Evolutionary conservation across 176 grass and related monocot species (phyloP).

Genomic region (Oryza glumipatula): DNA sequence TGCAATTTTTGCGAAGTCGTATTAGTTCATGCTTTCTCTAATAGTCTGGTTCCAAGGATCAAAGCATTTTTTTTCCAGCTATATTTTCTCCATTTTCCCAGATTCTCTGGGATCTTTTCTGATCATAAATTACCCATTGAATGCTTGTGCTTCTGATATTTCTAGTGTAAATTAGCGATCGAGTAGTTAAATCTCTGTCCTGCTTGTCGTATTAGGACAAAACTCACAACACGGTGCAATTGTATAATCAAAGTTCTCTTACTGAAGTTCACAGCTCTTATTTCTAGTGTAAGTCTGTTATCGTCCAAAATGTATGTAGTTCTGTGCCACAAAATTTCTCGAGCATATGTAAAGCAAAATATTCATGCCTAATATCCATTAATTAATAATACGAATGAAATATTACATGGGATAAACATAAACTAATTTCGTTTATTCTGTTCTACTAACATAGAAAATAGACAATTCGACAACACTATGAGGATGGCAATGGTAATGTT

Average conservation of each 20-base stretch:
- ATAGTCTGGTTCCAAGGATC: constrained; percentile 7
- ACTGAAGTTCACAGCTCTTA: background rate
- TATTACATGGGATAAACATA: background rate
- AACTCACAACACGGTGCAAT: background rate
- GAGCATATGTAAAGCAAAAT: background rate
- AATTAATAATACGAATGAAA: background rate
- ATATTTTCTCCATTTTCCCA: background rate
- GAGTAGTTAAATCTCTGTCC: constrained; percentile 23
- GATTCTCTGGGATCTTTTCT: background rate
- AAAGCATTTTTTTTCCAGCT: background rate
- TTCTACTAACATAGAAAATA: background rate
- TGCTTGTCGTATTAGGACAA: background rate
- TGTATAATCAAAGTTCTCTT: background rate
- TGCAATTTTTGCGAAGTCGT: constrained; percentile 95
- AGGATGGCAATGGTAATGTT: background rate
- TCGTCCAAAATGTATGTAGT: background rate
- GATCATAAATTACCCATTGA: background rate
- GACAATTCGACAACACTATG: background rate
- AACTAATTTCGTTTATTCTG: background rate
- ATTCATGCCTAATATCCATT: background rate
- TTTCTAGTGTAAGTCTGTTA: background rate
- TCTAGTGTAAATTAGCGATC: constrained; percentile 38
- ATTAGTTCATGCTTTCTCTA: constrained; percentile 45
- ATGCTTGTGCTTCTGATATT: constrained; percentile 19
- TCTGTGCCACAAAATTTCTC: background rate